Evolutionary conservation across 139 green algal species (phyloP).

Genomic region (Zygnema cylindricum): DNA sequence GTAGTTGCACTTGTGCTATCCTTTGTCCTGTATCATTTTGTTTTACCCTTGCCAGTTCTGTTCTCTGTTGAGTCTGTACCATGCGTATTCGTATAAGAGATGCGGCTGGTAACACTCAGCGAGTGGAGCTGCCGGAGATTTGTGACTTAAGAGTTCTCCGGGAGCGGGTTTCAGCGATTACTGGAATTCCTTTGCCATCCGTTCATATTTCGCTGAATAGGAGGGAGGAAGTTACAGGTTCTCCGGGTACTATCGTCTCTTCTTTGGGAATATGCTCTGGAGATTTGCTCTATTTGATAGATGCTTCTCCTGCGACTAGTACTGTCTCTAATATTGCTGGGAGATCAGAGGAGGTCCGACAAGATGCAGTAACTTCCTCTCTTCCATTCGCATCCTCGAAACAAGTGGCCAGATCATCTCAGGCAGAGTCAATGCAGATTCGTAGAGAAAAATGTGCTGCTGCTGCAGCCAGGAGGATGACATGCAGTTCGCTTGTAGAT

Average conservation of each 20-base stretch:
- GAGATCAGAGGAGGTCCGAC: not conserved
- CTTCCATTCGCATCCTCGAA: not conserved
- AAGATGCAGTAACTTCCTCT: not conserved
- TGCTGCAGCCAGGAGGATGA: not conserved
- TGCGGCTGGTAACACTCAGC: not conserved
- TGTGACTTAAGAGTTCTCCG: not conserved
- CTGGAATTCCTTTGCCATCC: not conserved
- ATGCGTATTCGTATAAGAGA: not conserved
- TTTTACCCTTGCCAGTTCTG: too few relatives aligned
- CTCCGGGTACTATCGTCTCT: not conserved
- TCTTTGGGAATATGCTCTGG: slow-evolving; percentile 9
- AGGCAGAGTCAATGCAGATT: not conserved
- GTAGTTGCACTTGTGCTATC: too few relatives aligned
- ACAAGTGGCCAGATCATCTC: not conserved
- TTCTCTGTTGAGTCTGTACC: not conserved
- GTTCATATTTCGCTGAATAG: slow-evolving; percentile 29
- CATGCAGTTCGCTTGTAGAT: not conserved
- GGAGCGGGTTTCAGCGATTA: slow-evolving; percentile 1
- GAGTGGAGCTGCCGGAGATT: not conserved
- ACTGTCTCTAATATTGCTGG: not conserved
- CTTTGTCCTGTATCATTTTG: too few relatives aligned
- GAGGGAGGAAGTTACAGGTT: slow-evolving; percentile 8
- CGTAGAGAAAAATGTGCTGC: slow-evolving; percentile 10
- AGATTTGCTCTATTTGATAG: slow-evolving; percentile 25
- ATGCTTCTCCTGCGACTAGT: not conserved